Evolutionary conservation across 2,329 filamentous ascomycete genomes (phyloP), one percentile per base, ranked within the genome.

Genomic region (Fusarium sp.): DNA sequence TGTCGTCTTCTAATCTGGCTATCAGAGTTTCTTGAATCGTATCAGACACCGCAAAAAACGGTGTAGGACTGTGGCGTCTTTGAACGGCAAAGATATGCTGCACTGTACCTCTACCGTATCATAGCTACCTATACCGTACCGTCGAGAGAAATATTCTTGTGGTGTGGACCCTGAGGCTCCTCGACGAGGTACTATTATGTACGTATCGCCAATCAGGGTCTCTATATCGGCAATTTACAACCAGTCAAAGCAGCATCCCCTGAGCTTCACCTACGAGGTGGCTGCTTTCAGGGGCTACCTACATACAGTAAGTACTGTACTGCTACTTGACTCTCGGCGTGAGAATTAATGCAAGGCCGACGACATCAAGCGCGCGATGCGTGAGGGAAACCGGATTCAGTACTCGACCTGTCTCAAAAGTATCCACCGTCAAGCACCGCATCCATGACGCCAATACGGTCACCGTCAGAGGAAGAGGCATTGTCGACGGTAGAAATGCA

Each of bases 141-240:
- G 21, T n/a, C 21, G 18, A 42, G 34, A 34, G 53, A 21, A 59
- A 23, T 40, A 18, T 18, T 41, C 40, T 59, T 50, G 25, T 55
- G 59, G 62, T 67, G 72, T 74, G 73, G 72, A 75, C 73, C 73
- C 73, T 75, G 73, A 75, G 66, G 72, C 73, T 75, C 73, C 54
- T 46, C 54, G 51, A 32, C 34, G 34, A 25, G 46, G 60, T 50
- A 11, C 34, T 37, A n/a, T 37, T 0, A 37, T 37, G 34, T 37
- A 59, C 55, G 16, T 32, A 66, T 47, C 48, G 45, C 72, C 72
- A 74, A 73, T 73, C 68, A 73, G 48, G 50, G 40, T 23, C 46
- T 20, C 51, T 47, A 54, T 55, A 46, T 51, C 66, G 58, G 63
- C 62, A 58, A 58, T 60, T 58, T 64, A 66, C 61, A 66, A 42